Evolutionary conservation across 352 stramenopile genomes (phyloP), one percentile per base, ranked within the genome.

Genomic region (Phytophthora crassamura): DNA sequence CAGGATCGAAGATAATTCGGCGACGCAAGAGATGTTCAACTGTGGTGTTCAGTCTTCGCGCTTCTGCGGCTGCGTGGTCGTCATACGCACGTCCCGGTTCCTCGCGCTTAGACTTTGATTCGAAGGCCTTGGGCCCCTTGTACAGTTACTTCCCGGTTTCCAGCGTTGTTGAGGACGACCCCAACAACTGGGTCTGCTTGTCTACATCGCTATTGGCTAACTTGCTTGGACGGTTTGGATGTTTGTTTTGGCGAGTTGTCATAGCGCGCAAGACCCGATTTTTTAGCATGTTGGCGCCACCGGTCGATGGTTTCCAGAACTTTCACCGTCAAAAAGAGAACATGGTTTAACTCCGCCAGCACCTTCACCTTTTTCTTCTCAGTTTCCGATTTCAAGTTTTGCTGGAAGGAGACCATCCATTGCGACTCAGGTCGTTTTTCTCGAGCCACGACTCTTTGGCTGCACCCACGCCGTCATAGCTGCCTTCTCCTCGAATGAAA

Each of bases 11-110:
- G 1, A 94, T 75, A 42, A 71, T 86, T 22, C 86, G 71, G 36
- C 82, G 74, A 11, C 60, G 60, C 0, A 82, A 84, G 12, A 94
- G 67, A 36, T 89, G 75, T 5, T 69, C 70, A 0, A 75, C 55
- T 0, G 82, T 91, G 2, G 82, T 93, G 33, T 92, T 91, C n/a
- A 91, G 46, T 1, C 81, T 67, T 11, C 76, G 75, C 6, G 86
- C 86, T 59, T 94, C 82, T 0, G 77, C 62, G 5, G 75, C 69
- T 2, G 84, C 86, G 42, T 82, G 78, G 20, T 84, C 69, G 48
- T 94, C 86, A 40, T 94, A 94, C 0, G 82, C 80, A 57, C 59
- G 67, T 53, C 93, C 86, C 6, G 86, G 84, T 59, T 91, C 82
- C 7, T 84, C 72, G 3, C 84, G 80, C 35, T 92, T 94, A 20